Evolutionary conservation across 2,329 filamentous ascomycete species (phyloP), one percentile per base, ranked within the genome.

Genomic region (Ophiostoma quercus): DNA sequence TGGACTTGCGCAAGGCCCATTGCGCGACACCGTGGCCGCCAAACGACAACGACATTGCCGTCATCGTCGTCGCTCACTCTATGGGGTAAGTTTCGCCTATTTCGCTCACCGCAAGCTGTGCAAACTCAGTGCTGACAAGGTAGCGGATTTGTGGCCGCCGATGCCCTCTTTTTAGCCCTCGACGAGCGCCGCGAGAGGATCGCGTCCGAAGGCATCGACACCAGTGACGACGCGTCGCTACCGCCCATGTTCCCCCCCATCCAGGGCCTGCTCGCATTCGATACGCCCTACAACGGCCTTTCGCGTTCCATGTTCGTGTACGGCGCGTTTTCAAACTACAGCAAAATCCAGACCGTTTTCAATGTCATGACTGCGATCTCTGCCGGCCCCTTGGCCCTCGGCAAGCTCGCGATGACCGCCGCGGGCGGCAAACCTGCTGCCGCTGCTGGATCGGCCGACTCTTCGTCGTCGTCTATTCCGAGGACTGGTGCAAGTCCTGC

Each of bases 41-140:
- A 0, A 84, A 91, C 65, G 90, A 96, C 74, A 88, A 90, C n/a
- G 88, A 89, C 0, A 91, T 96, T 9, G 89, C 89, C 71, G 90
- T 92, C 2, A 83, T 96, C 54, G 83, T 96, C 1, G 83, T 95
- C 34, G 92, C 92, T 1, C 93, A 97, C 78, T 94, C 90, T 2
- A 96, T 88, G 89, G 90, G 90, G 62, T 65, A 39, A 22, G 62
- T 41, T 9, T 11, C 12, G 14, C n/a, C 2, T 2, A 29, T 1
- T 2, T 29, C 25, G 25, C 25, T 5, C 11, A 11, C 7, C 2
- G 11, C 19, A 37, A 12, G 41, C 41, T 3, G 14, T 43, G 5
- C 16, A 14, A 3, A 14, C 3, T 14, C 12, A 43, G 29, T 34
- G n/a, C 16, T 63, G 37, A 63, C 29, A 63, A 32, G 1, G 16